These are phyloP conservation scores for Solanum lycopersicoides DNA, from an alignment of 257 asterid species.

Conservation along the genomic window DNA sequence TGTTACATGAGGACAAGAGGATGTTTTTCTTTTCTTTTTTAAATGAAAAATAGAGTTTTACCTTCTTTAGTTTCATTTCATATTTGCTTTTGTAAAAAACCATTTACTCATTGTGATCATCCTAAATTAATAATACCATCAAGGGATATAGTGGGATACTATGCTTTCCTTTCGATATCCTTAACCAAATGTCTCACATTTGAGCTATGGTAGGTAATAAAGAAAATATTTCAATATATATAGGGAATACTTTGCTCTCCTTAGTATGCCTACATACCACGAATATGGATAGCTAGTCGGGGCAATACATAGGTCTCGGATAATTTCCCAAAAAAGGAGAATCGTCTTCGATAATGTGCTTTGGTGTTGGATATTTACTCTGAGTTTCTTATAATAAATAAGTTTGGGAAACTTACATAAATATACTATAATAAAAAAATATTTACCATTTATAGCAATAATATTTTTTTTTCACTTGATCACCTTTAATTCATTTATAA, in stretches of 20 bases:
- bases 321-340: background rate
- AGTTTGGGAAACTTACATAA: background rate
- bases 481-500: too few relatives aligned
- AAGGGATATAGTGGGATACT: background rate
- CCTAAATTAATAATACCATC: background rate
- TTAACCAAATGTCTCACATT: background rate
- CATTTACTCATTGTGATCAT: background rate
- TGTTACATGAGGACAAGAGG: background rate
- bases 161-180: background rate
- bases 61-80: background rate
- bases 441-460: too few relatives aligned
- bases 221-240: background rate
- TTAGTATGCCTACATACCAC: background rate
- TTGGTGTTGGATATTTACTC: accelerated
- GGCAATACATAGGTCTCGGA: background rate
- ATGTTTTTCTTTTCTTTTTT: too few relatives aligned
- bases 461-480: too few relatives aligned
- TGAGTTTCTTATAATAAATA: background rate
- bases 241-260: background rate
- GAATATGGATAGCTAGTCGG: background rate
- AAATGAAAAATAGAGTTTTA: background rate
- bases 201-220: background rate
- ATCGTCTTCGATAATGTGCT: background rate
- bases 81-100: background rate
- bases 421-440: too few relatives aligned